These are phyloP conservation scores for Citeromyces hawaiiensis DNA, from an alignment of 1,139 yeast genomes.

Conservation along the genomic window DNA sequence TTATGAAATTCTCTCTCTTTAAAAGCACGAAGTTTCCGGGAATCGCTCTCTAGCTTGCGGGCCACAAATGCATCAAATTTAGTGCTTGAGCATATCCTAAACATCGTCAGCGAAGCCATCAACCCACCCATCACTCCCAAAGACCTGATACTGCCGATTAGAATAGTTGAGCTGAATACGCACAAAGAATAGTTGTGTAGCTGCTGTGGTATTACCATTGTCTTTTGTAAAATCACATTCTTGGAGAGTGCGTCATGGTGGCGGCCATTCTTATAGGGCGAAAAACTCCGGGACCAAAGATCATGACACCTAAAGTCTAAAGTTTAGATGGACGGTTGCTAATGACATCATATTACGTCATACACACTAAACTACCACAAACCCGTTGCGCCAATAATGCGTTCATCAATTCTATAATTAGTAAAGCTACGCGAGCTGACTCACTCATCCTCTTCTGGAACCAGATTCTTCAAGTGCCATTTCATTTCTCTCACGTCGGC, in stretches of 20 bases:
- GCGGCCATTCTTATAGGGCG: background rate
- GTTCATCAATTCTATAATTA: background rate
- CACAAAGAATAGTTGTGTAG: slow-evolving; percentile 1
- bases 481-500: slow-evolving; percentile 4
- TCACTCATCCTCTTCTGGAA: background rate
- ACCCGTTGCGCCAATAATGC: slow-evolving; percentile 1
- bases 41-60: background rate
- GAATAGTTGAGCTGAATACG: background rate
- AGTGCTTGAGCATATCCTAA: background rate
- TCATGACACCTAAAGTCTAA: background rate
- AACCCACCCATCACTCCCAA: slow-evolving; percentile 1
- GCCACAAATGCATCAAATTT: background rate
- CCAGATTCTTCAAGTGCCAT: slow-evolving; percentile 3
- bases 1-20: background rate
- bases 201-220: slow-evolving; percentile 1
- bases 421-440: background rate
- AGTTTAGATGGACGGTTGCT: background rate
- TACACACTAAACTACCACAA: background rate
- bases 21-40: background rate
- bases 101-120: slow-evolving; percentile 2
- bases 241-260: background rate
- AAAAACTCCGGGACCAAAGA: background rate
- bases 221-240: background rate
- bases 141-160: background rate
- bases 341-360: background rate